Evolutionary conservation across 2,329 filamentous ascomycete genomes (phyloP).

Genomic region (Venturia aucupariae): DNA sequence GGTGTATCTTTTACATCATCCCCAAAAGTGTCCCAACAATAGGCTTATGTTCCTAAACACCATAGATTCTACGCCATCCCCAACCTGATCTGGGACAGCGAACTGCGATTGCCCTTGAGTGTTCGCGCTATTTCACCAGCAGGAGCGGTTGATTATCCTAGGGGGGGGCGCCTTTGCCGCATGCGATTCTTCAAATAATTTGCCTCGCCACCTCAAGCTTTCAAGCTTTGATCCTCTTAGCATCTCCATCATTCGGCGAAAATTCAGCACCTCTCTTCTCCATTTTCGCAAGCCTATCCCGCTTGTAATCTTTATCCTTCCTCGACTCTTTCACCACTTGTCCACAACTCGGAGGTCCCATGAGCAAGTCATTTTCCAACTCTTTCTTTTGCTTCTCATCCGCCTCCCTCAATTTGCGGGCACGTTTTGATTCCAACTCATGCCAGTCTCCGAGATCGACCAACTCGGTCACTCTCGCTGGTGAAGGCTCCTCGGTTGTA

Average conservation of each 20-base stretch:
- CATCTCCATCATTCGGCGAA: conserved; percentile 8
- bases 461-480: conserved; percentile 66
- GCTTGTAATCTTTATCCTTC: conserved; percentile 11
- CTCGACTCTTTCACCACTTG: conserved; percentile 6
- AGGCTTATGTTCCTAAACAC: neutral
- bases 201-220: neutral
- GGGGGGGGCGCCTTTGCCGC: neutral
- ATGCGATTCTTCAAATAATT: neutral
- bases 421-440: conserved; percentile 89
- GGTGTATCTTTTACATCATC: neutral
- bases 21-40: neutral
- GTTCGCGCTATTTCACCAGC: neutral
- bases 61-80: neutral
- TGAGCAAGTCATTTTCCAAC: conserved; percentile 2
- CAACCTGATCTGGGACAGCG: neutral
- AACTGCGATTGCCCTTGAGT: neutral
- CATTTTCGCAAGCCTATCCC: conserved; percentile 2
- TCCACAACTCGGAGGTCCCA: conserved; percentile 13
- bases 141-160: no score
- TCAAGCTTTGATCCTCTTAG: conserved; percentile 9
- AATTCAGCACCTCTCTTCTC: conserved; percentile 12
- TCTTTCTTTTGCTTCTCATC: conserved; percentile 13
- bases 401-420: conserved; percentile 5
- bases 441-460: conserved; percentile 90
- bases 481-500: conserved; percentile 64